A percentile compares a stretch with the other conserved stretches of the same genome.
phyloP scores from a whole-genome alignment of 2,329 filamentous ascomycete species.

The Dothiorella sarmentorum region DNA sequence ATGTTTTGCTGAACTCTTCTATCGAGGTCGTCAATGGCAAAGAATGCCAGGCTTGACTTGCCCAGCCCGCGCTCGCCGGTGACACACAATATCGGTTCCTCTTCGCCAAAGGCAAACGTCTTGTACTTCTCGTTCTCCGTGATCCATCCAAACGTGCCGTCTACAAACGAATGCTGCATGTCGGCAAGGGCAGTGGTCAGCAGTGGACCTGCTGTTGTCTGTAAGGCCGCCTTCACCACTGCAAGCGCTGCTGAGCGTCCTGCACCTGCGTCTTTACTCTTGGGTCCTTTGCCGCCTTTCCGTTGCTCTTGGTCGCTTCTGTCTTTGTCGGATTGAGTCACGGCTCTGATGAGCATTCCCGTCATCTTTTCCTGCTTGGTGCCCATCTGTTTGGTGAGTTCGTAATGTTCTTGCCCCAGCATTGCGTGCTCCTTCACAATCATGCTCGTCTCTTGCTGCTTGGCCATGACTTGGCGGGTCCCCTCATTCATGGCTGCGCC shows the following conservation, averaged over 20 bases:
- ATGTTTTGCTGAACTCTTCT: conserved; percentile 13
- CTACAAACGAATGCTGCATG: conserved; percentile 30
- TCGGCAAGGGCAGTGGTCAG: conserved; percentile 22
- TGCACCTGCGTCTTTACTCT: conserved; percentile 18
- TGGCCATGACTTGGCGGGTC: background rate
- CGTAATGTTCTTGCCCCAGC: background rate
- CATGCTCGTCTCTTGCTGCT: background rate
- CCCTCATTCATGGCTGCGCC: background rate
- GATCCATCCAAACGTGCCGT: conserved; percentile 34
- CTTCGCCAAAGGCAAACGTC: conserved; percentile 25
- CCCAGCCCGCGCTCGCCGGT: conserved; percentile 31
- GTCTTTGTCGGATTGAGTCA: conserved; percentile 15
- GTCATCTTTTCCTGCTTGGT: background rate
- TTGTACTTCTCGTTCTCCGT: conserved; percentile 29
- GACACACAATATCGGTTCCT: conserved; percentile 28
- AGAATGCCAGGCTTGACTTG: conserved; percentile 33
- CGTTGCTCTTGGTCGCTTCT: conserved; percentile 16
- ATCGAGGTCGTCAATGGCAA: conserved; percentile 20
- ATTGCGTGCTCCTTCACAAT: background rate
- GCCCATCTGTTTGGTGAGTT: background rate
- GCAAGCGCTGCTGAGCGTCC: conserved; percentile 19
- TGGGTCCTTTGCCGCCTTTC: conserved; percentile 12
- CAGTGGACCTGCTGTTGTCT: conserved; percentile 16
- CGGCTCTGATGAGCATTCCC: background rate
- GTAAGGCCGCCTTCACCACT: conserved; percentile 24